phyloP scores from a whole-genome alignment of 2,329 filamentous ascomycete species.

The Coniochaeta sp. region DNA sequence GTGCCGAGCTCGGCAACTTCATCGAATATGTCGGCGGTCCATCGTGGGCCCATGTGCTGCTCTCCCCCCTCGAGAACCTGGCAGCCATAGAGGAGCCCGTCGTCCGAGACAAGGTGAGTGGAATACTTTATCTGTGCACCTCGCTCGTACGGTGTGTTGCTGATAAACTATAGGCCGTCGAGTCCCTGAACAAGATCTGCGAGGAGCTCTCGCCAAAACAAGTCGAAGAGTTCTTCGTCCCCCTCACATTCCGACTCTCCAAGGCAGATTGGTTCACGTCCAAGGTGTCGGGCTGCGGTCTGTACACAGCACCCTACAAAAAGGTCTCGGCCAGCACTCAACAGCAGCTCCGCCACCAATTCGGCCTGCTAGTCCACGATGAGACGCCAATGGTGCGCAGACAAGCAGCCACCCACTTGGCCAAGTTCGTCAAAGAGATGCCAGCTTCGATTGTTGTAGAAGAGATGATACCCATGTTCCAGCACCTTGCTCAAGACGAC shows the following conservation, averaged over 20 bases:
- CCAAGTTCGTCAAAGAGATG: constrained; percentile 98
- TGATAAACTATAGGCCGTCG: constrained; percentile 64
- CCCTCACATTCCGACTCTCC: constrained; percentile 87
- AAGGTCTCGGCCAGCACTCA: constrained; percentile 85
- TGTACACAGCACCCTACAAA: constrained; percentile 89
- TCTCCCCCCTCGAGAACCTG: constrained; percentile 95
- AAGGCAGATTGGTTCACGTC: constrained; percentile 99
- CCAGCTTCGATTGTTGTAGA: constrained; percentile 84
- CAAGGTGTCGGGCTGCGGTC: constrained; percentile 94
- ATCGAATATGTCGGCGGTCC: constrained; percentile 96
- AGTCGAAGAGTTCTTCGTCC: constrained; percentile 96
- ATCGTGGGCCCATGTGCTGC: constrained; percentile 88
- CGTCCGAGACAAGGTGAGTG: constrained; percentile 85
- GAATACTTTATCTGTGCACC: not conserved
- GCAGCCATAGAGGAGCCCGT: constrained; percentile 97
- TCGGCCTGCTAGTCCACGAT: constrained; percentile 88
- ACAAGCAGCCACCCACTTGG: constrained; percentile 91
- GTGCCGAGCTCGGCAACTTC: constrained; percentile 93
- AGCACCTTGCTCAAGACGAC: constrained; percentile 92
- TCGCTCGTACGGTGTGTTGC: not conserved
- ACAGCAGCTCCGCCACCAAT: constrained; percentile 86
- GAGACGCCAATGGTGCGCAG: constrained; percentile 98
- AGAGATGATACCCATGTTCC: constrained; percentile 98
- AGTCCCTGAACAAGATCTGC: constrained; percentile 99
- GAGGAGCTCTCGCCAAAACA: constrained; percentile 82